Evolutionary conservation across 2,329 filamentous ascomycete genomes (phyloP).

Genomic region (Clarireedia sp.): DNA sequence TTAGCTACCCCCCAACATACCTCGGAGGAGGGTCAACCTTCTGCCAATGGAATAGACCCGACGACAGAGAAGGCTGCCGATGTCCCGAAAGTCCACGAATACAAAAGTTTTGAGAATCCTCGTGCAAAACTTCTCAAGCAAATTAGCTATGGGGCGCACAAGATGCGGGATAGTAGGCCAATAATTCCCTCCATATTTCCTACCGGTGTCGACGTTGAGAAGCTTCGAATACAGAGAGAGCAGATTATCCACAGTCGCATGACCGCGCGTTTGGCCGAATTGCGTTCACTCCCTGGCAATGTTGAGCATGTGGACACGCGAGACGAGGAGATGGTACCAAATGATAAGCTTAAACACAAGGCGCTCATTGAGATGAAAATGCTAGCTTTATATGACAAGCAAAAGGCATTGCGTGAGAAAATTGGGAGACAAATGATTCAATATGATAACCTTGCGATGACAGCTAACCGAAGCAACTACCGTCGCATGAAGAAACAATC

Average conservation of each 20-base stretch:
- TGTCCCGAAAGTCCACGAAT: constrained; percentile 46
- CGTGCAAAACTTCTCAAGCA: constrained; percentile 40
- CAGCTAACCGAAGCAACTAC: constrained; percentile 84
- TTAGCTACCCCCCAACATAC: constrained; percentile 19
- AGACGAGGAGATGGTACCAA: constrained; percentile 60
- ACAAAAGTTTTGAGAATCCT: constrained; percentile 56
- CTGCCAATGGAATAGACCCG: constrained; percentile 31
- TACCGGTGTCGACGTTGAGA: constrained; percentile 78
- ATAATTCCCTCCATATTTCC: constrained; percentile 86
- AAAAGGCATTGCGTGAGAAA: constrained; percentile 75
- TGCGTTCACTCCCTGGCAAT: constrained; percentile 78
- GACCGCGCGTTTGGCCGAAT: constrained; percentile 71
- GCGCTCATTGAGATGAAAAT: constrained; percentile 95
- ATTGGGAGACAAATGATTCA: constrained; percentile 89
- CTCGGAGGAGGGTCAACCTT: constrained; percentile 28
- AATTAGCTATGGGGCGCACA: constrained; percentile 77
- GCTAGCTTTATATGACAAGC: constrained; percentile 78
- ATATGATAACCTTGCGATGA: constrained; percentile 95
- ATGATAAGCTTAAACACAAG: constrained; percentile 79
- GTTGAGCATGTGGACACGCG: constrained; percentile 77
- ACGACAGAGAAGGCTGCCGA: constrained; percentile 27
- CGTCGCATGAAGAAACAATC: constrained; percentile 97
- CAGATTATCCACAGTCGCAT: constrained; percentile 86
- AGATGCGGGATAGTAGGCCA: constrained; percentile 64
- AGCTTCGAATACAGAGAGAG: constrained; percentile 78